phyloP scores from a whole-genome alignment of 2,329 filamentous ascomycete species.

The Claviceps africana region DNA sequence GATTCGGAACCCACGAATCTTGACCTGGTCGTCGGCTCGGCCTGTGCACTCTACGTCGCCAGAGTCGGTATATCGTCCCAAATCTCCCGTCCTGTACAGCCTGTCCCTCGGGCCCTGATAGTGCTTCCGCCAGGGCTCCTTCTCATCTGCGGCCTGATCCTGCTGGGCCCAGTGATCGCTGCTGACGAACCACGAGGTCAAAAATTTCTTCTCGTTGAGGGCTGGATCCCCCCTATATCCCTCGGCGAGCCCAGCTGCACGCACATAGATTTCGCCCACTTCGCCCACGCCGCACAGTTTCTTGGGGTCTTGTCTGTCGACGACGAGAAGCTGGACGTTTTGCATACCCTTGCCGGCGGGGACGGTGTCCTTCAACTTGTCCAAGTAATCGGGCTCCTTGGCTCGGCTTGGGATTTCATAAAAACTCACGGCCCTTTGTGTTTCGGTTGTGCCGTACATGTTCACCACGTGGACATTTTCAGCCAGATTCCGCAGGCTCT shows the following conservation, averaged over 20 bases:
- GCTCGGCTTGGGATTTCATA: slow-evolving; percentile 51
- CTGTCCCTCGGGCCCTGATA: slow-evolving; percentile 76
- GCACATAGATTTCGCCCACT: slow-evolving; percentile 69
- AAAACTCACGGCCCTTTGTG: slow-evolving; percentile 20
- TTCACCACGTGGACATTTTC: slow-evolving; percentile 64
- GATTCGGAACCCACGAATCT: slow-evolving; percentile 90
- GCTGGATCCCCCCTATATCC: slow-evolving; percentile 51
- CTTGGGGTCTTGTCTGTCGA: slow-evolving; percentile 51
- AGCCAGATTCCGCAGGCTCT: slow-evolving; percentile 59
- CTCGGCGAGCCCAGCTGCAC: slow-evolving; percentile 73
- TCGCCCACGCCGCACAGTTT: slow-evolving; percentile 68
- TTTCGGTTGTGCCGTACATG: slow-evolving; percentile 84
- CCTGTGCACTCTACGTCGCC: slow-evolving; percentile 69
- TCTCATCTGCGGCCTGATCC: slow-evolving; percentile 17
- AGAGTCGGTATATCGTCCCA: slow-evolving; percentile 57
- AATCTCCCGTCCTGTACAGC: slow-evolving; percentile 75
- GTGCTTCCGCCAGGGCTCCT: slow-evolving; percentile 63
- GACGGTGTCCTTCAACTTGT: slow-evolving; percentile 50
- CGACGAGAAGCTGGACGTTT: slow-evolving; percentile 76
- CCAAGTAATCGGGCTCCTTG: slow-evolving; percentile 40
- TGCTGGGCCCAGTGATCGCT: not conserved
- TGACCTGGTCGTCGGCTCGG: slow-evolving; percentile 77
- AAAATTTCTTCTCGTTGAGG: slow-evolving; percentile 61
- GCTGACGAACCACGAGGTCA: slow-evolving; percentile 72
- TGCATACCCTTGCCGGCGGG: slow-evolving; percentile 78